Evolutionary conservation across 495 filamentous ascomycete species (phyloP).

Genomic region (Penicillium roqueforti): DNA sequence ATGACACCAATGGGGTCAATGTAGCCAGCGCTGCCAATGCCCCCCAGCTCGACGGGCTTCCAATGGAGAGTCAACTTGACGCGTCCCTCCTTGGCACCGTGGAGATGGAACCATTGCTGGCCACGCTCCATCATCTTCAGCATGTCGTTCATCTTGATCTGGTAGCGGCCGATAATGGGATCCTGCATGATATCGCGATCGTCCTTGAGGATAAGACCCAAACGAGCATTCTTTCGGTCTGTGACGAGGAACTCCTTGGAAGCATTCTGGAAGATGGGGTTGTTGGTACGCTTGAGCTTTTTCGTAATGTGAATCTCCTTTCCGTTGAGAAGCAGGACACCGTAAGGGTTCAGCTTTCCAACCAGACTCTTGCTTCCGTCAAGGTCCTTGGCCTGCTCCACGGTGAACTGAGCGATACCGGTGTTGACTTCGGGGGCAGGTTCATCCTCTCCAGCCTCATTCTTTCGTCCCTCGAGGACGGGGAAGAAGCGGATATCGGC

Average conservation of each 20-base stretch:
- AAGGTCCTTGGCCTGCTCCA: constrained; percentile 94
- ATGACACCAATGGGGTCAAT: constrained; percentile 90
- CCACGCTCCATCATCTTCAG: constrained; percentile 86
- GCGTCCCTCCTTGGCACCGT: constrained; percentile 74
- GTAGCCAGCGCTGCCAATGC: constrained; percentile 81
- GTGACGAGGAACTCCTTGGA: constrained; percentile 92
- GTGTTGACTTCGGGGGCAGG: constrained; percentile 85
- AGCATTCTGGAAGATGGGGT: constrained; percentile 86
- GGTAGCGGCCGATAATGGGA: constrained; percentile 81
- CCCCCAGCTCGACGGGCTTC: constrained; percentile 87
- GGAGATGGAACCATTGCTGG: constrained; percentile 91
- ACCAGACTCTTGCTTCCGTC: constrained; percentile 86
- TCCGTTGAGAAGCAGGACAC: constrained; percentile 78
- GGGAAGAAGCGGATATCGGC: constrained; percentile 94
- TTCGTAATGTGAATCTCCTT: constrained; percentile 81
- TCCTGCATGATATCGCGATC: constrained; percentile 82
- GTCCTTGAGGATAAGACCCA: constrained; percentile 92
- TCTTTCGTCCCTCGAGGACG: constrained; percentile 66
- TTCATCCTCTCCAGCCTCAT: constrained; percentile 71
- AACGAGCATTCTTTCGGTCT: constrained; percentile 79
- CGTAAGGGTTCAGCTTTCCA: constrained; percentile 87
- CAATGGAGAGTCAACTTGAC: constrained; percentile 86
- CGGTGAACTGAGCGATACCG: constrained; percentile 85
- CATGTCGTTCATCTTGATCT: constrained; percentile 93
- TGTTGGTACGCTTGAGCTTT: constrained; percentile 93